phyloP scores from a whole-genome alignment of 2,329 filamentous ascomycete species.

The Phaeophleospora eucalypticola region DNA sequence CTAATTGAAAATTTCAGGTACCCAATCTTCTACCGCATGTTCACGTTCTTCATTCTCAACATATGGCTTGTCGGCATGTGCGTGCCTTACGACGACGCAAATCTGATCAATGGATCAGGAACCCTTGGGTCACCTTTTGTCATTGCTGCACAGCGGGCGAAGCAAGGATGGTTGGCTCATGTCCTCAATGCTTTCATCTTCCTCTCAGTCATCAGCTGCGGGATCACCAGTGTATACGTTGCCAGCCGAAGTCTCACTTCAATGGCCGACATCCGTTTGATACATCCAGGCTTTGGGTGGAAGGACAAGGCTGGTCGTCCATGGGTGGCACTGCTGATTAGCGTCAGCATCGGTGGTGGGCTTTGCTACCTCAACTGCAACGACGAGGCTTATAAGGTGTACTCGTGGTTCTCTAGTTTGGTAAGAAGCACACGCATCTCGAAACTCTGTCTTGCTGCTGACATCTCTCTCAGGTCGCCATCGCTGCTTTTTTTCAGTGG shows the following conservation, averaged over 20 bases:
- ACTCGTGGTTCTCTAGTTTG: slow-evolving; percentile 33
- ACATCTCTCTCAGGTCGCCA: slow-evolving; percentile 24
- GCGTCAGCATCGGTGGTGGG: slow-evolving; percentile 31
- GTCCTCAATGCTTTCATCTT: slow-evolving; percentile 36
- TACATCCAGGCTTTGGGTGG: slow-evolving; percentile 23
- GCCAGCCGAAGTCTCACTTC: slow-evolving; percentile 34
- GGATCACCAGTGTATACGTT: slow-evolving; percentile 35
- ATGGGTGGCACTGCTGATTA: slow-evolving; percentile 29
- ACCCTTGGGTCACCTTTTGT: slow-evolving; percentile 34
- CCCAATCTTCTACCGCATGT: slow-evolving; percentile 35
- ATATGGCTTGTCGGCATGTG: slow-evolving; percentile 38
- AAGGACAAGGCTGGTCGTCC: slow-evolving; percentile 30
- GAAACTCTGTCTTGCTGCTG: neutral
- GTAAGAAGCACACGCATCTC: slow-evolving; percentile 8
- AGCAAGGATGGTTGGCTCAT: slow-evolving; percentile 32
- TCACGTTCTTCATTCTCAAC: slow-evolving; percentile 33
- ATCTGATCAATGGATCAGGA: slow-evolving; percentile 29
- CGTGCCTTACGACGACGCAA: slow-evolving; percentile 29
- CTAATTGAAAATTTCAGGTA: slow-evolving; percentile 4
- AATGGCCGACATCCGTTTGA: slow-evolving; percentile 29
- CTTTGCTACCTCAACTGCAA: slow-evolving; percentile 35
- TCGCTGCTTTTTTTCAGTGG: slow-evolving; percentile 32
- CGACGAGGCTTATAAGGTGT: slow-evolving; percentile 25
- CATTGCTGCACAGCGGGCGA: slow-evolving; percentile 28
- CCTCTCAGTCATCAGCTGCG: slow-evolving; percentile 34